These are phyloP conservation scores for Fusarium ambrosium DNA, from an alignment of 2,329 filamentous ascomycete species.

Conservation along the genomic window DNA sequence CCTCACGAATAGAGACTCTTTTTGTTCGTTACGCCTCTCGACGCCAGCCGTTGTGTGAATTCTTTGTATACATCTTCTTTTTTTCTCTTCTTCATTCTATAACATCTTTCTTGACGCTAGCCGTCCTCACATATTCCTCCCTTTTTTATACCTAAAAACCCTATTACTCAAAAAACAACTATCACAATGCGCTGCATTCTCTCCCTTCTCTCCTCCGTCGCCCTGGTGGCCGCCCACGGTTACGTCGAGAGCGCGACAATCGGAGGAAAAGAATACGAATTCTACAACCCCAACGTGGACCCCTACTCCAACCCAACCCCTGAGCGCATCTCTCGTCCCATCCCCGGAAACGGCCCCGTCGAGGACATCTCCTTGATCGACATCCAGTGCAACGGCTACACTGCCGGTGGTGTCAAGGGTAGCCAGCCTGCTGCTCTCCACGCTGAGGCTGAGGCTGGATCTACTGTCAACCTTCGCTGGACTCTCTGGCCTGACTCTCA, in stretches of 20 bases:
- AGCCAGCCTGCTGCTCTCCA: slow-evolving; percentile 67
- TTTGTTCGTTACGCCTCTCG: slow-evolving; percentile 23
- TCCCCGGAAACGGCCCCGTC: slow-evolving; percentile 71
- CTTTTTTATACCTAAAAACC: neutral
- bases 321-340: slow-evolving; percentile 67
- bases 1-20: neutral
- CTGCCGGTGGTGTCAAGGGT: slow-evolving; percentile 61
- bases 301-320: slow-evolving; percentile 60
- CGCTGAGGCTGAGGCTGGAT: slow-evolving; percentile 66
- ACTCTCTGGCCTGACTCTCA: slow-evolving; percentile 66
- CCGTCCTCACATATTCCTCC: slow-evolving; percentile 9
- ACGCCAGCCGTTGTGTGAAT: slow-evolving; percentile 14
- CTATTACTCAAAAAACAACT: neutral
- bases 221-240: slow-evolving; percentile 62
- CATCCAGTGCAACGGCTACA: slow-evolving; percentile 68
- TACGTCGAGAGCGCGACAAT: slow-evolving; percentile 63
- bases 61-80: neutral
- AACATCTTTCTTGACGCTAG: slow-evolving; percentile 3
- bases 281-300: slow-evolving; percentile 57
- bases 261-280: slow-evolving; percentile 51
- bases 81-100: neutral
- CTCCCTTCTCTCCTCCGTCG: slow-evolving; percentile 51
- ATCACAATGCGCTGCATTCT: slow-evolving; percentile 42
- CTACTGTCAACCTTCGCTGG: slow-evolving; percentile 67
- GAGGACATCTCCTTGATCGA: slow-evolving; percentile 66